These are phyloP conservation scores for Exophiala spinifera DNA, from an alignment of 2,329 filamentous ascomycete genomes.

Conservation along the genomic window DNA sequence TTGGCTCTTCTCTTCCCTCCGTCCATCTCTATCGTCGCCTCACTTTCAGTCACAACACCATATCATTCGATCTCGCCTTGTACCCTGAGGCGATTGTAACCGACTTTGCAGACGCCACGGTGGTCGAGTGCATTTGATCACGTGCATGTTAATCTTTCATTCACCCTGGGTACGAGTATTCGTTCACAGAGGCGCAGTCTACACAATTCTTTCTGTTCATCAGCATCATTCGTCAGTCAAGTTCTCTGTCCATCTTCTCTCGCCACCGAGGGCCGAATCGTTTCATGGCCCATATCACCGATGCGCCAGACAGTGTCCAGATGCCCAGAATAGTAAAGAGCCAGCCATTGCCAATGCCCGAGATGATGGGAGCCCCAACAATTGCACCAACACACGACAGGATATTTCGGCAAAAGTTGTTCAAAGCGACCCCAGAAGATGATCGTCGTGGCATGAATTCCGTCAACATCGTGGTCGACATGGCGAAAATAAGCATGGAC, in stretches of 20 bases:
- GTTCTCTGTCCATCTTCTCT: conserved; percentile 26
- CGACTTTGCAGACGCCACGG: not conserved
- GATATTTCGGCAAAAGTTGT: conserved; percentile 78
- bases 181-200: too few relatives aligned
- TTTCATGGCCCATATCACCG: conserved; percentile 58
- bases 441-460: conserved; percentile 74
- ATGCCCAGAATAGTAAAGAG: conserved; percentile 63
- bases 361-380: conserved; percentile 67
- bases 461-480: conserved; percentile 76
- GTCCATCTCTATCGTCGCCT: conserved; percentile 14
- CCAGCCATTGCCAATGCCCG: conserved; percentile 71
- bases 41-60: conserved; percentile 10
- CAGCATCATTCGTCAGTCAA: conserved; percentile 4
- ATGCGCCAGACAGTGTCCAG: conserved; percentile 57
- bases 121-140: not conserved
- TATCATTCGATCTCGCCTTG: too few relatives aligned
- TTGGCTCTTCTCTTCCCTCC: not conserved
- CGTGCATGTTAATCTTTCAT: too few relatives aligned
- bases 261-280: conserved; percentile 27
- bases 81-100: not conserved
- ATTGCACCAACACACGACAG: conserved; percentile 69
- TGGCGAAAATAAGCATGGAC: conserved; percentile 74
- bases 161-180: too few relatives aligned
- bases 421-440: conserved; percentile 65
- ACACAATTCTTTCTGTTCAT: not conserved